A percentile compares a stretch with the other conserved stretches of the same genome.
phyloP scores from a whole-genome alignment of 345 rosid genomes.

The Bruguiera gymnorhiza region DNA sequence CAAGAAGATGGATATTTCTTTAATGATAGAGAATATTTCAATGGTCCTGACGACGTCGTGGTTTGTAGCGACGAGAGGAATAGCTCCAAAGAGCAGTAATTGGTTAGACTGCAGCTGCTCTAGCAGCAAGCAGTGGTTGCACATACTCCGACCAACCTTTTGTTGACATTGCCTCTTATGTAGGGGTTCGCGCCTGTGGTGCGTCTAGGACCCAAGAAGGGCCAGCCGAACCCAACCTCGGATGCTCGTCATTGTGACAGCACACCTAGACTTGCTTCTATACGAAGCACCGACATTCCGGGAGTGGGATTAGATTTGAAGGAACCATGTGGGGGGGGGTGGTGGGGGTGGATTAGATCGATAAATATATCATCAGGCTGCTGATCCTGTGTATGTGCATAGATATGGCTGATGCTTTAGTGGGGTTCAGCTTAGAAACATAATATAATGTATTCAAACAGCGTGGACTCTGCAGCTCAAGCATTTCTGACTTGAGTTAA shows the following conservation, averaged over 20 bases:
- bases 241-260: not conserved
- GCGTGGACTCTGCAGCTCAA: no score
- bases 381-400: no score
- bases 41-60: constrained; percentile 16
- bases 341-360: no score
- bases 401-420: no score
- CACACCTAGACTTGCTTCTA: no score
- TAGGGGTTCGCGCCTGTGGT: not conserved
- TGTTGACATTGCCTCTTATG: not conserved
- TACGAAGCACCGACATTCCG: no score
- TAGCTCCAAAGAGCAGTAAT: constrained; percentile 9
- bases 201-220: not conserved
- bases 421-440: no score
- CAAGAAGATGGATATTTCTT: constrained; percentile 40
- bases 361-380: no score
- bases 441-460: no score
- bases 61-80: not conserved
- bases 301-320: no score
- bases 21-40: constrained; percentile 24
- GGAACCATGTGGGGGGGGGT: no score
- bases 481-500: no score
- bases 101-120: constrained; percentile 5
- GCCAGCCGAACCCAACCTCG: not conserved
- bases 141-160: not conserved
- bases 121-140: constrained; percentile 9